Conservation (phyloP, 345 rosid genomes). For the Cochlearia excelsa region DNA sequence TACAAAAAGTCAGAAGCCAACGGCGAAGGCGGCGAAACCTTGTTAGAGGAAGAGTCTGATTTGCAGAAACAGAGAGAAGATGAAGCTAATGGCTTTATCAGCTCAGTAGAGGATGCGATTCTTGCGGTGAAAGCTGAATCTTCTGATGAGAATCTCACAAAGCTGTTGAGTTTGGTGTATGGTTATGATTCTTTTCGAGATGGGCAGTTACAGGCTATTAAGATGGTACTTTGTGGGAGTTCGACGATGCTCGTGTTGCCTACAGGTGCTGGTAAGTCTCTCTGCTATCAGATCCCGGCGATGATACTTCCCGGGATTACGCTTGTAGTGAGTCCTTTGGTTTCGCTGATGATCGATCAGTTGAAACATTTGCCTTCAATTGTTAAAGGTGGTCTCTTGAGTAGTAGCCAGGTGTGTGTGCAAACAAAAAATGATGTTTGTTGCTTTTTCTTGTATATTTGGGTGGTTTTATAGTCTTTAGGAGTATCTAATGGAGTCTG, state of each 20-base stretch:
- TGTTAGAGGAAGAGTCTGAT: slow-evolving; percentile 40
- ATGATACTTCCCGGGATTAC: slow-evolving; percentile 75
- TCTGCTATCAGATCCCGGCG: slow-evolving; percentile 93
- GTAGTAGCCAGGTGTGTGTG: slow-evolving; percentile 69
- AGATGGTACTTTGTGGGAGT: slow-evolving; percentile 51
- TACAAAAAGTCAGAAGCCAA: slow-evolving; percentile 35
- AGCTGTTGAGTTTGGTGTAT: slow-evolving; percentile 36
- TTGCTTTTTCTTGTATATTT: neutral
- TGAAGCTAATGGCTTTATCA: slow-evolving; percentile 28
- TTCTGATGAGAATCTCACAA: slow-evolving; percentile 44
- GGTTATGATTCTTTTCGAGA: slow-evolving; percentile 39
- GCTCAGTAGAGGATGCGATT: slow-evolving; percentile 49
- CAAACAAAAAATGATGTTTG: too few relatives aligned
- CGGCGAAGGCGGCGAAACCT: slow-evolving; percentile 45
- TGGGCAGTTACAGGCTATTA: slow-evolving; percentile 38
- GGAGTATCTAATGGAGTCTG: slow-evolving; percentile 15
- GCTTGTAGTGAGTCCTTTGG: slow-evolving; percentile 46
- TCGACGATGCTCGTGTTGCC: slow-evolving; percentile 87
- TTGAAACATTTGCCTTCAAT: slow-evolving; percentile 72
- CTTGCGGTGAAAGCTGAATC: slow-evolving; percentile 46
- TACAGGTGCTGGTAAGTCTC: slow-evolving; percentile 88
- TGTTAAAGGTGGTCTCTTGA: slow-evolving; percentile 66
- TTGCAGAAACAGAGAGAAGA: slow-evolving; percentile 35
- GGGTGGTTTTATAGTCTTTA: neutral
- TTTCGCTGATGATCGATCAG: slow-evolving; percentile 95